Base-by-base conservation (phyloP, 108 stramenopile genomes). In the Skeletonema tropicum region DNA sequence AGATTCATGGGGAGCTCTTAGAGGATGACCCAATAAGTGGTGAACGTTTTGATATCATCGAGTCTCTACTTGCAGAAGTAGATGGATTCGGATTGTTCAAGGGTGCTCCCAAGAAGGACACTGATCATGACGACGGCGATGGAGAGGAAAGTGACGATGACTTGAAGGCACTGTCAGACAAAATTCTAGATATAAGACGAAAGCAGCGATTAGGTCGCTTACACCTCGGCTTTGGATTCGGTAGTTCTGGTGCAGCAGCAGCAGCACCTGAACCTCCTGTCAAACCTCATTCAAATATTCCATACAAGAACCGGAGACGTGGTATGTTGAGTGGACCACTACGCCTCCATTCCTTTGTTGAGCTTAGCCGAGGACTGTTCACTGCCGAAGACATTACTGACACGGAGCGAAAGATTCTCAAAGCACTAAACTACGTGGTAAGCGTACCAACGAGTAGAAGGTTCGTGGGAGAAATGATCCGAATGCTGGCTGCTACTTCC, bases 321-420 rank as follows among this genome's bases (percentile, higher is more conserved):
- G 77, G 77, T 5, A 71, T 79, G 77, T 58, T 79, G 7, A 71
- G 66, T 21, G 78, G 78, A 14, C 78, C 78, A 7, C 60, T 79
- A 23, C 71, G 78, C 38, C 71, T 79, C 15, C 57, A 67, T 45
- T 79, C 88, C 29, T 74, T 88, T 33, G 68, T 85, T 41, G 80
- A 79, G 42, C 82, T 91, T 68, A 84, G 85, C 31, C 84, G 83
- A 58, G 88, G 85, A 10, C 84, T 84, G 26, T 91, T 86, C 72
- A 72, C 77, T 23, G 49, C 61, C 31, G 49, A 78, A 57, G 85
- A 91, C 52, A 86, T 91, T 68, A 59, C 49, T 3, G 66, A 68
- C 21, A 84, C 90, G 23, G 90, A 91, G 59, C 26, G 42, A 6
- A 87, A 86, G 49, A 85, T 91, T 19, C 65, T 91, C 30, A 61